These are phyloP conservation scores for Candida gorgasii DNA, from an alignment of 805 yeast genomes.

Conservation along the genomic window DNA sequence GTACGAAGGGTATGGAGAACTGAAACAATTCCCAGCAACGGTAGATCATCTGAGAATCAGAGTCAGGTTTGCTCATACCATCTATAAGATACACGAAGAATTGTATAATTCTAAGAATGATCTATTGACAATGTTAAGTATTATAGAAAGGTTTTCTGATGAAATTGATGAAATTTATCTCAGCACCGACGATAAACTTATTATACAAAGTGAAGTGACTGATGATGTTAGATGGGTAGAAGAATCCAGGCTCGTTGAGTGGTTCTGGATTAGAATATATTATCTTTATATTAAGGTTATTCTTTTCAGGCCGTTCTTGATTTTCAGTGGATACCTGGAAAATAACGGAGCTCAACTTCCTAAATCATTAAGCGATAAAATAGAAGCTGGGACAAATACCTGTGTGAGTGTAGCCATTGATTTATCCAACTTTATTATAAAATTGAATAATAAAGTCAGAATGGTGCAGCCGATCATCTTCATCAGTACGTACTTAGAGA, in stretches of 20 bases:
- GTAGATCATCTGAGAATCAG: constrained; percentile 22
- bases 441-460: constrained; percentile 17
- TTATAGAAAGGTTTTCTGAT: constrained; percentile 18
- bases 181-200: constrained; percentile 13
- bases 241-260: constrained; percentile 14
- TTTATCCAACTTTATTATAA: constrained; percentile 19
- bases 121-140: constrained; percentile 17
- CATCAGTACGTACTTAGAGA: constrained; percentile 22
- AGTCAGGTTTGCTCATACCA: constrained; percentile 17
- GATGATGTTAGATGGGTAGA: constrained; percentile 6
- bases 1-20: constrained; percentile 17
- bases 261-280: constrained; percentile 27
- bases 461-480: constrained; percentile 21
- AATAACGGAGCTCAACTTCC: constrained; percentile 13
- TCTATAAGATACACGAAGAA: constrained; percentile 20
- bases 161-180: constrained; percentile 19
- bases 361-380: constrained; percentile 10
- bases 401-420: constrained; percentile 20
- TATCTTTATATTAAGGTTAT: constrained; percentile 23
- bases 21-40: constrained; percentile 15
- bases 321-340: constrained; percentile 21
- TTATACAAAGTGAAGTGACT: constrained; percentile 10
- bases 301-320: constrained; percentile 22
- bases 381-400: constrained; percentile 16
- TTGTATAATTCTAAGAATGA: constrained; percentile 20